Percentiles rank a stretch among this genome's conserved stretches.
These are phyloP conservation scores for Cordia subcordata DNA, from an alignment of 257 asterid species.

Conservation along the genomic window DNA sequence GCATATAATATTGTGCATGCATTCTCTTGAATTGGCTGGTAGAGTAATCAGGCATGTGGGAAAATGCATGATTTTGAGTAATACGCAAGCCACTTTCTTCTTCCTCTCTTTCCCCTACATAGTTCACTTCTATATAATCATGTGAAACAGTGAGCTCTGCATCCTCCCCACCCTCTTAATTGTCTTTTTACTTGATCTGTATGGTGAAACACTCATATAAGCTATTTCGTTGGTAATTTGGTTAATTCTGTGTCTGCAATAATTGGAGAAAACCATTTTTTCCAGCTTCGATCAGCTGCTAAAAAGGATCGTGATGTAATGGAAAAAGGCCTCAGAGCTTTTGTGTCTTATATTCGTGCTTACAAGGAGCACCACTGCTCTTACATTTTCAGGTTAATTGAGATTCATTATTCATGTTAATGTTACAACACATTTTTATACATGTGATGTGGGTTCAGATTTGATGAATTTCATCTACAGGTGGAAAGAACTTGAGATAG, in stretches of 20 bases:
- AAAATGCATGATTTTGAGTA: no score
- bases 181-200: no score
- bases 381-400: constrained; percentile 66
- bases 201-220: no score
- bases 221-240: no score
- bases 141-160: no score
- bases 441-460: constrained; percentile 5
- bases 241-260: neutral
- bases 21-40: no score
- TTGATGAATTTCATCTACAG: constrained; percentile 26
- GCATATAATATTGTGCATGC: no score
- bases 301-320: constrained; percentile 83
- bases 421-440: constrained; percentile 1
- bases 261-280: constrained; percentile 9
- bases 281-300: constrained; percentile 76
- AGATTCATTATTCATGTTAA: neutral
- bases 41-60: no score
- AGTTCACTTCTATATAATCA: no score
- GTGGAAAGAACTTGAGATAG: constrained; percentile 97
- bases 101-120: no score
- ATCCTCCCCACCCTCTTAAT: no score
- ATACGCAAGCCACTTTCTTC: no score
- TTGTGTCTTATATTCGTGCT: constrained; percentile 88
- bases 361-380: constrained; percentile 91
- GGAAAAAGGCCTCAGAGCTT: constrained; percentile 94